These are phyloP conservation scores for Centaurea solstitialis DNA, from an alignment of 129 eudicot genomes.

Conservation along the genomic window DNA sequence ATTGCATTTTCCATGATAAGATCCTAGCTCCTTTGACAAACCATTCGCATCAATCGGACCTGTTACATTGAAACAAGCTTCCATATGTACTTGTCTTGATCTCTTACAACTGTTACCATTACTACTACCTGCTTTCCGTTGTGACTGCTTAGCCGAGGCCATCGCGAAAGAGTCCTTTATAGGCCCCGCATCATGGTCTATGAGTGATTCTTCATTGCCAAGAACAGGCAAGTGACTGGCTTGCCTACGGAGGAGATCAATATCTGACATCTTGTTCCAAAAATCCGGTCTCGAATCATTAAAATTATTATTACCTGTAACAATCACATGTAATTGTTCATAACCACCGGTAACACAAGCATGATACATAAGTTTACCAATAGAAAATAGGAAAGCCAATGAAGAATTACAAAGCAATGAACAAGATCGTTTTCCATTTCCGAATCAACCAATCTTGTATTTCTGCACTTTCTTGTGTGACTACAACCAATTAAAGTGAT, in stretches of 20 bases:
- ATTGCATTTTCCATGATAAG: conserved; percentile 40
- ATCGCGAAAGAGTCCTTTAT: not conserved
- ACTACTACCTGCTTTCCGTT: conserved; percentile 44
- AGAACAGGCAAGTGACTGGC: conserved; percentile 25
- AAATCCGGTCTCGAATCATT: conserved; percentile 41
- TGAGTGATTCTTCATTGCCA: conserved; percentile 33
- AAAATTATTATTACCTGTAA: conserved; percentile 41
- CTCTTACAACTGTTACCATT: conserved; percentile 50
- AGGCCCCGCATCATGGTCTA: conserved; percentile 32
- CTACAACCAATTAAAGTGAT: no score
- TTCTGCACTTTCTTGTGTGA: no score
- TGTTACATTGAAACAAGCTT: conserved; percentile 39
- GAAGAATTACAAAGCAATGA: no score
- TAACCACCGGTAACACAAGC: not conserved
- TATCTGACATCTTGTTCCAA: conserved; percentile 61
- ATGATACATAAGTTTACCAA: conserved; percentile 21
- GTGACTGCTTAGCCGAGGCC: conserved; percentile 44
- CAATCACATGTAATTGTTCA: not conserved
- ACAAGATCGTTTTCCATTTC: no score
- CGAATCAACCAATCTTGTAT: no score
- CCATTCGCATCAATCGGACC: conserved; percentile 45
- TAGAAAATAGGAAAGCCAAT: no score
- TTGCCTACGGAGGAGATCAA: conserved; percentile 35
- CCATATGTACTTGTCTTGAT: conserved; percentile 55
- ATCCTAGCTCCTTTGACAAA: conserved; percentile 37